Evolutionary conservation across 306 rosid species (phyloP).

Genomic region (Alnus glutinosa): DNA sequence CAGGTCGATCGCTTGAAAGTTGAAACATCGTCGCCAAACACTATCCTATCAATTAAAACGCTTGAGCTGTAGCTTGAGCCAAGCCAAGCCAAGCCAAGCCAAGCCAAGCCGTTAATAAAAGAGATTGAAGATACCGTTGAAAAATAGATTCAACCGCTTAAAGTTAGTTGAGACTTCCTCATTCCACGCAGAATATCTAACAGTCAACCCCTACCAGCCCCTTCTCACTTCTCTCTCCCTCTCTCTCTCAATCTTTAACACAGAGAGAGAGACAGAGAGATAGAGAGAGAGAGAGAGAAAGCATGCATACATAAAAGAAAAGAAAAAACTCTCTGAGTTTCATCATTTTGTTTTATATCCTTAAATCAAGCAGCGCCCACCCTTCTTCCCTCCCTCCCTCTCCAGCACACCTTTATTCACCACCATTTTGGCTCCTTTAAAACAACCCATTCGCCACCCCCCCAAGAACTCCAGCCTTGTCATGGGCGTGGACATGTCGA

Average conservation of each 20-base stretch:
- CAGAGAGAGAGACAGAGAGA: no score
- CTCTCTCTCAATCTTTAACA: neutral
- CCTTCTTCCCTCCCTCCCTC: conserved; percentile 2
- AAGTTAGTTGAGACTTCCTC: conserved; percentile 60
- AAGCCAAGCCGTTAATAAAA: neutral
- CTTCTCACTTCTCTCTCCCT: neutral
- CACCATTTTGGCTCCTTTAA: conserved; percentile 30
- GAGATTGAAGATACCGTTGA: conserved; percentile 56
- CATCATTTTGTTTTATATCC: conserved; percentile 86
- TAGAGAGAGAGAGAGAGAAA: no score
- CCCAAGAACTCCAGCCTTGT: conserved; percentile 25
- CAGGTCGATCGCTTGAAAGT: no score
- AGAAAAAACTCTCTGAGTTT: conserved; percentile 25
- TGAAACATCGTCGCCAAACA: no score
- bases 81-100: neutral
- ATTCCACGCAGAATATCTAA: conserved; percentile 54
- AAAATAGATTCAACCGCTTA: conserved; percentile 50
- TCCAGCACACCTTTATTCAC: neutral
- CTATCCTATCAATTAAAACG: neutral
- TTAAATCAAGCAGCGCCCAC: conserved; percentile 56
- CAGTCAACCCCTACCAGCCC: conserved; percentile 96
- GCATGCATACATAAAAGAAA: no score
- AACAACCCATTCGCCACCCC: conserved; percentile 29
- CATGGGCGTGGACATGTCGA: conserved; percentile 96
- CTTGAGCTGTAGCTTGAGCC: conserved; percentile 11